Evolutionary conservation across 805 yeast species (phyloP).

Genomic region (Wickerhamomyces xylosicus): DNA sequence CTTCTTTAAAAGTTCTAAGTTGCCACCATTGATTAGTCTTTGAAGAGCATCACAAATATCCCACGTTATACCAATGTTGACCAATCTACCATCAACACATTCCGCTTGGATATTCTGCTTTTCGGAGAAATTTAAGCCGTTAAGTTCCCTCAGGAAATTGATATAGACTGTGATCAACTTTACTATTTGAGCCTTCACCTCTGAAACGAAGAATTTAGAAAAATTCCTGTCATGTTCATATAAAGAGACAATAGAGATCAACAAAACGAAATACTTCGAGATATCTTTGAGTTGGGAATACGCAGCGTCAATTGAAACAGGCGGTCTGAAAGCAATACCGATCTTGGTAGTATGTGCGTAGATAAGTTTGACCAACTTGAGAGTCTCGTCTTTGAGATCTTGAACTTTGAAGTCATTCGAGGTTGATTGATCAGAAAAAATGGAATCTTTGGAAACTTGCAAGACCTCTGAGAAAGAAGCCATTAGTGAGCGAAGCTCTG

Average conservation of each 20-base stretch:
- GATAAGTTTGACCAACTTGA: constrained; percentile 46
- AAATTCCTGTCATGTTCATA: constrained; percentile 24
- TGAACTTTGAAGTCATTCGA: constrained; percentile 19
- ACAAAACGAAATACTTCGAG: constrained; percentile 31
- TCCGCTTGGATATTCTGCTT: constrained; percentile 19
- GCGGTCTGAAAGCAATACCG: constrained; percentile 60
- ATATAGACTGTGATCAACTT: constrained; percentile 11
- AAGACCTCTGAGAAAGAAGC: background rate
- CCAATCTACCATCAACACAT: constrained; percentile 31
- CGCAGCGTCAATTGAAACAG: constrained; percentile 39
- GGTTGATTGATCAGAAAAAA: background rate
- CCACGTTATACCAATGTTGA: constrained; percentile 65
- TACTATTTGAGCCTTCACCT: constrained; percentile 11
- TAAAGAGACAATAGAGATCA: constrained; percentile 34
- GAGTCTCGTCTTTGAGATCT: constrained; percentile 44
- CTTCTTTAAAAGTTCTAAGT: constrained; percentile 38
- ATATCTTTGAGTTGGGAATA: constrained; percentile 36
- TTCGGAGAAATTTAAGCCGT: constrained; percentile 11
- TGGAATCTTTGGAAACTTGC: background rate
- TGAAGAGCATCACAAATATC: constrained; percentile 44
- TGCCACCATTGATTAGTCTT: constrained; percentile 35
- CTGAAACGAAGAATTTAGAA: constrained; percentile 22
- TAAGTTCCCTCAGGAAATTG: constrained; percentile 16
- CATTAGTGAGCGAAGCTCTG: background rate
- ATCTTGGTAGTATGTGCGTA: constrained; percentile 73